Base-by-base conservation (phyloP, 345 rosid species). In the Citrus trifoliata region DNA sequence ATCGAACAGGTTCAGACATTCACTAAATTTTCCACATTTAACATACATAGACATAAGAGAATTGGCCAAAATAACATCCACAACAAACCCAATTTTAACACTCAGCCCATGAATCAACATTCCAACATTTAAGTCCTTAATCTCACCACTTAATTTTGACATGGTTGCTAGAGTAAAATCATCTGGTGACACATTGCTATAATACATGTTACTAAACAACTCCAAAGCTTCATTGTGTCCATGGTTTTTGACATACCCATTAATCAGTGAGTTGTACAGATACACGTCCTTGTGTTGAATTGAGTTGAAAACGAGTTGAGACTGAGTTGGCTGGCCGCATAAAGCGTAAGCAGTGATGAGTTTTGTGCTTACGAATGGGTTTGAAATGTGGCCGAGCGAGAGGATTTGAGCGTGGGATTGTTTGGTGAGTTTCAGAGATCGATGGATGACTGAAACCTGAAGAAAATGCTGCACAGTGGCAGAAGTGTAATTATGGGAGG, bases 1-100 rank as follows among this genome's bases (percentile, higher is more conserved):
- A 37, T 85, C 89, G 27, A 90, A 89, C 90, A 89, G 58, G 8
- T 86, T 74, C 62, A 61, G 69, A 14, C 82, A 78, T 22, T 78
- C 88, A 3, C 74, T 12, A 32, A 79, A 80, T 40, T 78, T 78
- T 28, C 83, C 87, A 69, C 88, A 87, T 61, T 85, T 87, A 13
- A 77, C 65, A 48, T 90, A 92, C 93, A 89, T 86, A 6, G 90
- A 84, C 89, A 90, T 83, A 30, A 92, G 78, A 46, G 97, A 89
- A 80, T 89, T 92, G 27, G 85, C 87, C 59, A 90, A 85, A 27
- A 90, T 80, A 33, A 66, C 67, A 76, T 90, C 87, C 60, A 30
- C 73, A 40, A 83, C 60, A 70, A 82, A 84, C n/a, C 92, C 90
- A 83, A 48, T 74, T 63, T 70, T 74, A n/a, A 86, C 21, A 80